phyloP scores from a whole-genome alignment of 305 asterid genomes.

The Withania somnifera region DNA sequence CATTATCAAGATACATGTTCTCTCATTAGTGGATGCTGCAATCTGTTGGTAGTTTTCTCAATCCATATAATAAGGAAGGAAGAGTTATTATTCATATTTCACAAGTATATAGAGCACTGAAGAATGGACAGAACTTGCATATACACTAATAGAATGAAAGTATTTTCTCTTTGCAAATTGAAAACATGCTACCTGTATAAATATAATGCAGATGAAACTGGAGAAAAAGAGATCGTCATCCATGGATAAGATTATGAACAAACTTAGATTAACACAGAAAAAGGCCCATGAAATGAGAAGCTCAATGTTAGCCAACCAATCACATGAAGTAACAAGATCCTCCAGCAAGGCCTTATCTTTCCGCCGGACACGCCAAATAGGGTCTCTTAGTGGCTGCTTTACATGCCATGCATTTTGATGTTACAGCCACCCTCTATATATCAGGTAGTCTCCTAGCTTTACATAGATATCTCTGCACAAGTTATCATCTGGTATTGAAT shows the following conservation, averaged over 20 bases:
- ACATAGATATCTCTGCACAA: neutral
- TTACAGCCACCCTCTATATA: neutral
- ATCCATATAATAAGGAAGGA: neutral
- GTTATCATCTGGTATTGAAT: neutral
- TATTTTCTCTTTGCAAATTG: neutral
- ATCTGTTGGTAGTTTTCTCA: neutral
- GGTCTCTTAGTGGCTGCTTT: slow-evolving; percentile 82
- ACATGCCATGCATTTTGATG: slow-evolving; percentile 69
- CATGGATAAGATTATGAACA: slow-evolving; percentile 83
- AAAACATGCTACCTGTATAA: neutral
- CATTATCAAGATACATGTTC: neutral
- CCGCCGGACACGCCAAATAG: slow-evolving; percentile 44
- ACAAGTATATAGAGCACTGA: neutral
- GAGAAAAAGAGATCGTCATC: slow-evolving; percentile 93
- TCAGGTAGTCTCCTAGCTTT: neutral
- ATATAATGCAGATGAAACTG: slow-evolving; percentile 61
- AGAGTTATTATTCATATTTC: neutral
- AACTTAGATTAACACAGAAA: slow-evolving; percentile 72
- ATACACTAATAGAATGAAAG: neutral
- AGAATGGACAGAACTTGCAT: neutral
- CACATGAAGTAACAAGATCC: slow-evolving; percentile 26
- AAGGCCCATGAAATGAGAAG: slow-evolving; percentile 88
- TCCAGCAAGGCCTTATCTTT: slow-evolving; percentile 52
- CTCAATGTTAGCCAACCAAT: slow-evolving; percentile 35
- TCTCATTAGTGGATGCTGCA: neutral